These are phyloP conservation scores for Hemerocallis citrina DNA, from an alignment of 106 monocot species.

Conservation along the genomic window DNA sequence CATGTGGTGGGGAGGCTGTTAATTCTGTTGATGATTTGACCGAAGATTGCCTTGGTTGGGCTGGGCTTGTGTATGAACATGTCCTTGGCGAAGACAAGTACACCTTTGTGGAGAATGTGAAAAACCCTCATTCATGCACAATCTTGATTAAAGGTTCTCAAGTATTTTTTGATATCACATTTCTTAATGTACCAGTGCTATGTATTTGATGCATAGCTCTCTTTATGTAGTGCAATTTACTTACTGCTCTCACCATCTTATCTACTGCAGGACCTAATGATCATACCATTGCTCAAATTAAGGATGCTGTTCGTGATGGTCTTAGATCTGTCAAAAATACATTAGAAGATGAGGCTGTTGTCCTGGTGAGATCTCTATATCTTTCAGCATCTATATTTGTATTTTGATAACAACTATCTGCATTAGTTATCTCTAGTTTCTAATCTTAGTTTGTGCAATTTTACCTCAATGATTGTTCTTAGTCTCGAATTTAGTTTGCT, in stretches of 20 bases:
- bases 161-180: background rate
- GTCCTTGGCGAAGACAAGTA: slow-evolving; percentile 96
- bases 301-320: slow-evolving; percentile 98
- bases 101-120: slow-evolving; percentile 94
- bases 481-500: no score
- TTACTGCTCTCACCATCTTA: background rate
- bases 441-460: background rate
- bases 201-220: background rate
- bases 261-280: slow-evolving; percentile 82
- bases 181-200: background rate
- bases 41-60: slow-evolving; percentile 84
- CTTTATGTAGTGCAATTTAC: background rate
- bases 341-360: slow-evolving; percentile 90
- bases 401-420: background rate
- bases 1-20: slow-evolving; percentile 96
- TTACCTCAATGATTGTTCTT: background rate
- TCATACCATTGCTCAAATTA: slow-evolving; percentile 98
- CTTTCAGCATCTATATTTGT: no score
- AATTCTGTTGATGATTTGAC: slow-evolving; percentile 90
- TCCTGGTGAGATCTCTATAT: slow-evolving; percentile 43
- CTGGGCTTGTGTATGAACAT: slow-evolving; percentile 97
- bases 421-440: no score
- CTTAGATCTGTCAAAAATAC: slow-evolving; percentile 97
- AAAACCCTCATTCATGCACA: slow-evolving; percentile 87
- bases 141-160: slow-evolving; percentile 89